Percentiles rank a stretch among this genome's conserved stretches.
Evolutionary conservation across 345 rosid species (phyloP).

Genomic region (Turnera subulata): DNA sequence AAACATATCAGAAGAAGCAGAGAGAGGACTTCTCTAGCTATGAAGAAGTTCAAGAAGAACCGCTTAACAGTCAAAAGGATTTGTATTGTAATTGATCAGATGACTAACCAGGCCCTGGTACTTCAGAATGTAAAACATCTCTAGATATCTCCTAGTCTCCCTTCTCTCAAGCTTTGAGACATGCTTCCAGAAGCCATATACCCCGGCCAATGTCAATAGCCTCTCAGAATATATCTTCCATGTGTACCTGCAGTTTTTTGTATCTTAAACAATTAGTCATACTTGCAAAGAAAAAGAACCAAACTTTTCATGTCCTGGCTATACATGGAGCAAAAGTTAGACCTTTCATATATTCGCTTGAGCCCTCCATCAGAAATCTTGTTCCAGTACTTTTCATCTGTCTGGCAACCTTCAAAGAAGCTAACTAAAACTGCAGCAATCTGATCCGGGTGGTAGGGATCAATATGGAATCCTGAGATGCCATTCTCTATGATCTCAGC

Average conservation of each 20-base stretch:
- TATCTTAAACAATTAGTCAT: not conserved
- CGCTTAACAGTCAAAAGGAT: not conserved
- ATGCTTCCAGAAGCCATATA: constrained; percentile 59
- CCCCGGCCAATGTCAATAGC: constrained; percentile 49
- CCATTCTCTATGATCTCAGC: constrained; percentile 52
- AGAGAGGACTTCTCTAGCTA: too few relatives aligned
- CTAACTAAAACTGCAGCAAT: constrained; percentile 30
- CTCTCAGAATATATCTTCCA: constrained; percentile 61
- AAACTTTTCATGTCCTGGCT: not conserved
- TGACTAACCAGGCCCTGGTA: constrained; percentile 47
- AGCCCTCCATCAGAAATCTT: constrained; percentile 45
- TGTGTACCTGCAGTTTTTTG: constrained; percentile 43
- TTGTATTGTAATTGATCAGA: not conserved
- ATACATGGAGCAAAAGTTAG: constrained; percentile 5
- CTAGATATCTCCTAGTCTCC: constrained; percentile 48
- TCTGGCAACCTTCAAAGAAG: constrained; percentile 37
- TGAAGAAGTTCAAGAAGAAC: too few relatives aligned
- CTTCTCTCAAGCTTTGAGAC: constrained; percentile 55
- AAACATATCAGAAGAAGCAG: too few relatives aligned
- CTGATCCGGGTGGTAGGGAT: constrained; percentile 48
- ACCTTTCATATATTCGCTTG: constrained; percentile 48
- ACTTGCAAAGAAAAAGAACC: too few relatives aligned
- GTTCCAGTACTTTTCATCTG: constrained; percentile 39
- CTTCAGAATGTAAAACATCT: constrained; percentile 60
- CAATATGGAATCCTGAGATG: constrained; percentile 51